Evolutionary conservation across 2,329 filamentous ascomycete species (phyloP).

Genomic region (Fusarium clavum): DNA sequence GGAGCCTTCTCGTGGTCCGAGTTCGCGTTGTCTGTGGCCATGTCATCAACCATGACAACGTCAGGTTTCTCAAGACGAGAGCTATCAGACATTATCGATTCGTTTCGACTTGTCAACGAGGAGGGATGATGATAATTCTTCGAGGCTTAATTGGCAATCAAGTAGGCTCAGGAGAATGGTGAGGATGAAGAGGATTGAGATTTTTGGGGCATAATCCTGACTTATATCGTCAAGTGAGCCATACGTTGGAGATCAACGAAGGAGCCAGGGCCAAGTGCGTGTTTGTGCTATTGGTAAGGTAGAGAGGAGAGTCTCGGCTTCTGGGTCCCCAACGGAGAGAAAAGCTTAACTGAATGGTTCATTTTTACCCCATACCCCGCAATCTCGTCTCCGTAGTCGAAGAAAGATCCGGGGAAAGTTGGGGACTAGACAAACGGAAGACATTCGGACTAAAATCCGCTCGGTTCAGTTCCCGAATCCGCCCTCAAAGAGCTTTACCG

Average conservation of each 20-base stretch:
- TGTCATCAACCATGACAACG: slow-evolving; percentile 40
- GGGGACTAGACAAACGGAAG: not conserved
- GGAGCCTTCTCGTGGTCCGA: slow-evolving; percentile 32
- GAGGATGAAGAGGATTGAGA: not conserved
- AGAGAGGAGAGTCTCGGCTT: too few relatives aligned
- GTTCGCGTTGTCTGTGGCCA: not conserved
- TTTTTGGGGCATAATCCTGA: not conserved
- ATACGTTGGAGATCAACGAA: too few relatives aligned
- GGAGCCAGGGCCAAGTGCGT: too few relatives aligned
- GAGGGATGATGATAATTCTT: too few relatives aligned
- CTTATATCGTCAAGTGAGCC: not conserved
- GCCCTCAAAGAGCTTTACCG: not conserved
- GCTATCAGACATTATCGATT: not conserved
- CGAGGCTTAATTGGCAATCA: too few relatives aligned
- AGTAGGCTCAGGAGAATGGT: not conserved
- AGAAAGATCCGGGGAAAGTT: not conserved
- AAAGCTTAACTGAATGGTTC: too few relatives aligned
- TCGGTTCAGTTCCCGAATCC: not conserved
- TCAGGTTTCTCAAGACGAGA: slow-evolving; percentile 39
- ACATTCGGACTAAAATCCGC: not conserved
- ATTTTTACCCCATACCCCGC: slow-evolving; percentile 1
- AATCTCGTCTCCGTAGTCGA: not conserved
- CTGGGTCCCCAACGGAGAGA: too few relatives aligned
- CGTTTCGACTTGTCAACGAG: too few relatives aligned
- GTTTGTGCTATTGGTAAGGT: too few relatives aligned